Base-by-base conservation (phyloP, 257 asterid genomes). In the Gentiana straminea region DNA sequence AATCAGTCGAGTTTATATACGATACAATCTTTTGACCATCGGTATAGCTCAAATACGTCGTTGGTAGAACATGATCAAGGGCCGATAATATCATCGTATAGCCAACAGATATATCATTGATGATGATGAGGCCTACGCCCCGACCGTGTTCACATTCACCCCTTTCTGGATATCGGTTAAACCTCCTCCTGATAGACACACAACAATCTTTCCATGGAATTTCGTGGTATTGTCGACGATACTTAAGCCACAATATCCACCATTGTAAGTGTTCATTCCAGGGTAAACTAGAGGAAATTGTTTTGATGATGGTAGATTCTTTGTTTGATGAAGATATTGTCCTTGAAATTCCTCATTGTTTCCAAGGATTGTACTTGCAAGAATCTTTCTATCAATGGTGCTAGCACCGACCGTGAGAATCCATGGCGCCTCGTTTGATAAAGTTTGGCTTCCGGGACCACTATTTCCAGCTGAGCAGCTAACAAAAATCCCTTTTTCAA, bases 351-450 rank as follows among this genome's bases (percentile, higher is more conserved):
- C 37, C 4, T 0, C 59, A 13, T 47, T 52, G 38, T 71, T 65
- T 49, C 69, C 76, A 5, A 71, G 35, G 8, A 66, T 32, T 2
- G 64, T 68, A n/a, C 67, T 55, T 10, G 72, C 62, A 34, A 47
- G 38, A 13, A 65, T 61, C 13, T 49, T 61, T 44, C 76, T 70
- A 13, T 70, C 71, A 0, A 55, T 61, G 33, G 68, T 65, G 51
- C 68, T 61, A 9, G 76, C 76, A 12, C 68, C 76, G 58, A 71
- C 76, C 0, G 76, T 71, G 24, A 71, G 76, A 39, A 65, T 61
- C 69, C 76, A 65, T 0, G 72, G 76, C 32, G 72, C 72, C 35
- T 60, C 72, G 13, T 71, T 71, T 0, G 59, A 57, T 34, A 71
- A 8, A 46, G 72, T 13, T 35, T 51, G 51, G 10, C 10, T 51